Evolutionary conservation across 1,284 basidiomycete genomes (phyloP).

Genomic region (Cutaneotrichosporon daszewskae): DNA sequence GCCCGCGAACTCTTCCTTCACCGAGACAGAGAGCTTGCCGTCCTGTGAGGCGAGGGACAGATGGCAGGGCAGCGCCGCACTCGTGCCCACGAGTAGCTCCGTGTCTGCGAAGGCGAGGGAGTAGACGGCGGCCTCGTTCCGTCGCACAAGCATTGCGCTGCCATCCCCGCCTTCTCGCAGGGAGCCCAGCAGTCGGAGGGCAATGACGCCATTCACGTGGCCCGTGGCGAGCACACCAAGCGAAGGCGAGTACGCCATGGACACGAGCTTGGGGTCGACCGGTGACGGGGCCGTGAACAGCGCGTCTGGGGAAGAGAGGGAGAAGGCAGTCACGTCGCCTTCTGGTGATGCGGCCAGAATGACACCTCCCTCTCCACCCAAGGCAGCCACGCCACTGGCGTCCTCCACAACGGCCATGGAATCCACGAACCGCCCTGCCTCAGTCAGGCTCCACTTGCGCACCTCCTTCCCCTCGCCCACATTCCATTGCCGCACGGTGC

Average conservation of each 20-base stretch:
- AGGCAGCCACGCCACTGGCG: conserved; percentile 22
- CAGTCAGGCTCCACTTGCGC: conserved; percentile 37
- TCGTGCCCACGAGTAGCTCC: conserved; percentile 39
- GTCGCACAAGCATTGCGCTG: conserved; percentile 47
- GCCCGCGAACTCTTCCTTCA: conserved; percentile 42
- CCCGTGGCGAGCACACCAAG: conserved; percentile 58
- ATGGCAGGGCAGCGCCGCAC: conserved; percentile 39
- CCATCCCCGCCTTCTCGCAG: conserved; percentile 38
- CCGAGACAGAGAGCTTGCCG: conserved; percentile 8
- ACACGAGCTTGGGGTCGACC: conserved; percentile 49
- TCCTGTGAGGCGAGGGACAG: conserved; percentile 14
- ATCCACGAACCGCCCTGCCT: too few relatives aligned
- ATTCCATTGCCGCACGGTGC: conserved; percentile 69
- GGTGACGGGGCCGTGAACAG: conserved; percentile 34
- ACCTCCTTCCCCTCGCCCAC: conserved; percentile 56
- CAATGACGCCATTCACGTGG: conserved; percentile 57
- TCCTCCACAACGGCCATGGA: conserved; percentile 24
- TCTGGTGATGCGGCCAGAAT: conserved; percentile 55
- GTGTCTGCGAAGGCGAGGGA: conserved; percentile 47
- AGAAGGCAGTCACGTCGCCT: conserved; percentile 51
- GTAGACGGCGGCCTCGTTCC: conserved; percentile 58
- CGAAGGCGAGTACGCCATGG: conserved; percentile 53
- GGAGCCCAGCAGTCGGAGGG: conserved; percentile 52
- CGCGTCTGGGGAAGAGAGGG: conserved; percentile 46
- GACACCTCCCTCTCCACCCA: conserved; percentile 17